Evolutionary conservation across 768 basidiomycete species (phyloP).

Genomic region (Tylopilus sp.): DNA sequence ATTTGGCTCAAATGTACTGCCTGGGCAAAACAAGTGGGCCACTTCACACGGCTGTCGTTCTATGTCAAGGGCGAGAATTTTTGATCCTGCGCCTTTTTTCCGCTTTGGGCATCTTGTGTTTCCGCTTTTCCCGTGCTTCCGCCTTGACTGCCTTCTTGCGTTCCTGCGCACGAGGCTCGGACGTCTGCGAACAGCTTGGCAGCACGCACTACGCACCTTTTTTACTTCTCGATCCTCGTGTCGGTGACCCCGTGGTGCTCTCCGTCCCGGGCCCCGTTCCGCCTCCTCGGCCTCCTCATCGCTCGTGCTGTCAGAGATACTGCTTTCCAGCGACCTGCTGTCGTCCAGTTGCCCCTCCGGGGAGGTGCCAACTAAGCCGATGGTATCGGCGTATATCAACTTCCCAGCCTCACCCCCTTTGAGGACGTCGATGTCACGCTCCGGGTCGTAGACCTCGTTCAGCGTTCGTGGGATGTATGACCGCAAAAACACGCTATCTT

Average conservation of each 20-base stretch:
- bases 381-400: conserved; percentile 85
- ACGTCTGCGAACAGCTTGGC: conserved; percentile 5
- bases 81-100: conserved; percentile 90
- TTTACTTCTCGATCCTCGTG: conserved; percentile 91
- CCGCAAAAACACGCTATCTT: conserved; percentile 85
- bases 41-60: conserved; percentile 15
- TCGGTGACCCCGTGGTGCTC: conserved; percentile 77
- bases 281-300: conserved; percentile 36
- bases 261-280: conserved; percentile 42
- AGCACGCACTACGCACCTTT: conserved; percentile 50
- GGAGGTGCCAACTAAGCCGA: conserved; percentile 63
- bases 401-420: conserved; percentile 63
- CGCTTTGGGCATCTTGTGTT: conserved; percentile 92
- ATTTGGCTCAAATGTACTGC: background rate
- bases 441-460: conserved; percentile 92
- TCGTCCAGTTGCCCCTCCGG: background rate
- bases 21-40: conserved; percentile 2
- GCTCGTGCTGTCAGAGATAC: conserved; percentile 26
- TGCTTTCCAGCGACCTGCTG: conserved; percentile 20
- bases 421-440: conserved; percentile 81
- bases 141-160: conserved; percentile 88
- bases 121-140: conserved; percentile 82
- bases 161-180: conserved; percentile 50
- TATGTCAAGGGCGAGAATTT: conserved; percentile 26
- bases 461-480: conserved; percentile 93